These are phyloP conservation scores for Neurospora africana DNA, from an alignment of 495 filamentous ascomycete genomes.

Conservation along the genomic window DNA sequence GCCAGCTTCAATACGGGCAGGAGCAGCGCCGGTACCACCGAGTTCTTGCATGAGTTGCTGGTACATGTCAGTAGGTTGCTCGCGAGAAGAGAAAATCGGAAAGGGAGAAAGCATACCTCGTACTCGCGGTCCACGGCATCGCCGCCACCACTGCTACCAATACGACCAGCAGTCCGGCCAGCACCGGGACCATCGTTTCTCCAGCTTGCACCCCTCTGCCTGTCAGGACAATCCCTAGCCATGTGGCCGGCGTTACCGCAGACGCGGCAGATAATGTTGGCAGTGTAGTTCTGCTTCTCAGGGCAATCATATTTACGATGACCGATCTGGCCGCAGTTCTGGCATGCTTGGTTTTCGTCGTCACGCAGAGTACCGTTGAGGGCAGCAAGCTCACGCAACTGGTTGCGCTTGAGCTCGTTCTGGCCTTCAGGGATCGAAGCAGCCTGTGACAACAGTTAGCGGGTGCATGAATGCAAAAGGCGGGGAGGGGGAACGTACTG, in stretches of 20 bases:
- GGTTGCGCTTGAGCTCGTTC: constrained; percentile 96
- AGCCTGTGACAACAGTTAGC: constrained; percentile 48
- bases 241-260: constrained; percentile 55
- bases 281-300: constrained; percentile 93
- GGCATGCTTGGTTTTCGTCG: constrained; percentile 98
- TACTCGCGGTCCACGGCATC: constrained; percentile 91
- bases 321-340: constrained; percentile 98
- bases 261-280: constrained; percentile 97
- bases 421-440: constrained; percentile 97
- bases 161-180: constrained; percentile 44
- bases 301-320: constrained; percentile 99
- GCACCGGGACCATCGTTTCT: constrained; percentile 57
- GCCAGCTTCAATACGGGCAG: constrained; percentile 80
- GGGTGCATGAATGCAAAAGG: background rate
- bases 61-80: constrained; percentile 23
- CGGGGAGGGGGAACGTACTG: constrained; percentile 49
- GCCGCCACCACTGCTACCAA: constrained; percentile 50
- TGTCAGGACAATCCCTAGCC: constrained; percentile 64
- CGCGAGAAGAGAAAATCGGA: background rate
- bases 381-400: constrained; percentile 91
- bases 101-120: constrained; percentile 51
- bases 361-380: constrained; percentile 97
- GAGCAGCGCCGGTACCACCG: constrained; percentile 54
- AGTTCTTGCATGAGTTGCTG: constrained; percentile 98
- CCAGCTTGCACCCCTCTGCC: constrained; percentile 82